phyloP scores from a whole-genome alignment of 1,284 basidiomycete species.

The Sparassis latifolia region DNA sequence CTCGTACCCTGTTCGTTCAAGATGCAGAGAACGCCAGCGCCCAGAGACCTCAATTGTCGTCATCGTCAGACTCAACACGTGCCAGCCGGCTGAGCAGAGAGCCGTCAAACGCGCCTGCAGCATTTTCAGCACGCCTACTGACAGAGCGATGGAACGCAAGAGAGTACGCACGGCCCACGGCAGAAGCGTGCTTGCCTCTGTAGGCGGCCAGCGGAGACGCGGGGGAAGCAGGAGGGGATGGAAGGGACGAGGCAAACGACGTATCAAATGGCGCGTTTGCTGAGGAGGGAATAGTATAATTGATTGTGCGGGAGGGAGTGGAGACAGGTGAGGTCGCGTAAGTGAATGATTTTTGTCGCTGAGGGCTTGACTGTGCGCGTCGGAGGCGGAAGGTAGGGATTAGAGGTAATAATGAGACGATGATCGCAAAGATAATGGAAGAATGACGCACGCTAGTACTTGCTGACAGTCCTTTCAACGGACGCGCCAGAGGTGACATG shows the following conservation, averaged over 20 bases:
- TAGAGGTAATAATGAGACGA: too few relatives aligned
- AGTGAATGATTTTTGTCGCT: slow-evolving; percentile 47
- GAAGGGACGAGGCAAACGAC: slow-evolving; percentile 15
- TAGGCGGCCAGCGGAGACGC: slow-evolving; percentile 19
- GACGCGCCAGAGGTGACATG: slow-evolving; percentile 31
- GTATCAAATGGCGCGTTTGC: slow-evolving; percentile 11
- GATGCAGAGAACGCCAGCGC: not conserved
- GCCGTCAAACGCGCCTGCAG: slow-evolving; percentile 17
- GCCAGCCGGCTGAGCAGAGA: slow-evolving; percentile 17
- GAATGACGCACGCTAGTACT: slow-evolving; percentile 7
- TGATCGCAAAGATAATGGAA: not conserved
- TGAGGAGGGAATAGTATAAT: slow-evolving; percentile 16
- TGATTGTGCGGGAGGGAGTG: slow-evolving; percentile 37
- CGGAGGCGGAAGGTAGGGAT: not conserved
- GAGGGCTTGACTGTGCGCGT: slow-evolving; percentile 39
- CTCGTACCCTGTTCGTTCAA: not conserved
- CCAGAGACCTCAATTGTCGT: slow-evolving; percentile 5
- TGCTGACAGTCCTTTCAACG: slow-evolving; percentile 37
- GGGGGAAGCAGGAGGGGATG: slow-evolving; percentile 13
- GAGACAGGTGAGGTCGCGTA: slow-evolving; percentile 46
- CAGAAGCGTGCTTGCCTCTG: slow-evolving; percentile 14
- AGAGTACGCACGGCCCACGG: slow-evolving; percentile 15
- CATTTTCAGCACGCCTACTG: not conserved
- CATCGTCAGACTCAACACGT: slow-evolving; percentile 17
- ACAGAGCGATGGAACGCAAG: not conserved